Conservation (phyloP, 2,329 filamentous ascomycete genomes). For the Aspergillus proliferans region DNA sequence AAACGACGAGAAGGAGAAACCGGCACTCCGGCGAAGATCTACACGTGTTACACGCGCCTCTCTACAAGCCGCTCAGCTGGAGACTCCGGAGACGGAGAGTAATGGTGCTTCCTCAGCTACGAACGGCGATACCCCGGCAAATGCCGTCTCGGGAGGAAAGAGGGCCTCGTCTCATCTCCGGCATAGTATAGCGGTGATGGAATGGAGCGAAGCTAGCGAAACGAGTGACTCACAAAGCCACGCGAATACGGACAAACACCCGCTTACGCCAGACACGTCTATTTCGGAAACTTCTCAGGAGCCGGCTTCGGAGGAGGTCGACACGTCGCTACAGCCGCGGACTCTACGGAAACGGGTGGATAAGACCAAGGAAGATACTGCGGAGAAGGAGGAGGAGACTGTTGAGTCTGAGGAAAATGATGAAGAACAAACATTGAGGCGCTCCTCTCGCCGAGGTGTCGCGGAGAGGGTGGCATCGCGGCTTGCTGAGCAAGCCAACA, state of each 20-base stretch:
- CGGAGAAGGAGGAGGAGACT: conserved; percentile 17
- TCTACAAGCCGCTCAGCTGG: conserved; percentile 22
- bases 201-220: conserved; percentile 23
- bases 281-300: conserved; percentile 31
- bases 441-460: conserved; percentile 40
- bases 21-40: conserved; percentile 25
- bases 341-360: conserved; percentile 27
- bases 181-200: conserved; percentile 38
- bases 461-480: conserved; percentile 38
- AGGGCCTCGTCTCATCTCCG: conserved; percentile 30
- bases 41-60: conserved; percentile 38
- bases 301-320: conserved; percentile 15
- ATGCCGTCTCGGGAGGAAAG: conserved; percentile 30
- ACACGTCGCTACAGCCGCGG: conserved; percentile 21
- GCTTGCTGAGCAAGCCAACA: conserved; percentile 43
- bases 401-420: conserved; percentile 14
- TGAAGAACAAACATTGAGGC: conserved; percentile 26
- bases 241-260: conserved; percentile 17
- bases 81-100: conserved; percentile 17
- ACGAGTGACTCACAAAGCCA: conserved; percentile 8
- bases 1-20: conserved; percentile 24
- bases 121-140: conserved; percentile 34
- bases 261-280: conserved; percentile 28
- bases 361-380: conserved; percentile 20
- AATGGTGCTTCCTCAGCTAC: conserved; percentile 10